Conservation (phyloP, 2,329 filamentous ascomycete genomes). For the Ophiostoma piceae region DNA sequence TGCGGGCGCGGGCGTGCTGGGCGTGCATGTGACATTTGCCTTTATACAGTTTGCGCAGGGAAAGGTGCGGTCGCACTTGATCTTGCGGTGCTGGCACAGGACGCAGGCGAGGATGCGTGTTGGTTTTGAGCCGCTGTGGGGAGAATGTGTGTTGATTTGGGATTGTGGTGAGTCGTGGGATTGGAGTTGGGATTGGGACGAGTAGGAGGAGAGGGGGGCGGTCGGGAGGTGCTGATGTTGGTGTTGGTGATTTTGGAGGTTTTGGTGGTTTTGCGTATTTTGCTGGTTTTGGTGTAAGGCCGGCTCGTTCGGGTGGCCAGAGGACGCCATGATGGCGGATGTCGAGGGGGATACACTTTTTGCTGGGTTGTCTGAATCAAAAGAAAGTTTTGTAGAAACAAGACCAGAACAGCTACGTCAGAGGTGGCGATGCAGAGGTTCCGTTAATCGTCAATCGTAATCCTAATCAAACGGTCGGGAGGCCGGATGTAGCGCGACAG, state of each 20-base stretch:
- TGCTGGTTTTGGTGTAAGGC: neutral
- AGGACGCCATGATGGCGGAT: slow-evolving; percentile 12
- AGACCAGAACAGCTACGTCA: neutral
- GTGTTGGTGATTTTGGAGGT: neutral
- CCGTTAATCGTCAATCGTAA: neutral
- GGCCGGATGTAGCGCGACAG: slow-evolving; percentile 3
- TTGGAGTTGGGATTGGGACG: neutral
- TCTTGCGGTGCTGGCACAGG: slow-evolving; percentile 57
- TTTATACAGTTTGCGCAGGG: slow-evolving; percentile 58
- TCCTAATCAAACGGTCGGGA: neutral
- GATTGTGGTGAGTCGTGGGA: slow-evolving; percentile 8
- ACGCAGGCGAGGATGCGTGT: slow-evolving; percentile 50
- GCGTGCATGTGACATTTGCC: slow-evolving; percentile 55
- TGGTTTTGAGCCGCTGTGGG: slow-evolving; percentile 33
- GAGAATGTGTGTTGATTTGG: neutral
- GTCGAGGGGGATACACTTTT: neutral
- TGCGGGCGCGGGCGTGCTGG: slow-evolving; percentile 55
- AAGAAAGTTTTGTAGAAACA: neutral
- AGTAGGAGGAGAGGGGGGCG: slow-evolving; percentile 13
- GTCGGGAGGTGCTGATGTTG: slow-evolving; percentile 8
- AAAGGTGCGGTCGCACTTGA: slow-evolving; percentile 56
- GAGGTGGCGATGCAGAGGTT: neutral
- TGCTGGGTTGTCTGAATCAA: neutral
- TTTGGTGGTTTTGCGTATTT: neutral
- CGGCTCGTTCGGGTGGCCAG: slow-evolving; percentile 8